phyloP scores from a whole-genome alignment of 192 early-diverging fungal genomes.

The Piromyces finnis region DNA sequence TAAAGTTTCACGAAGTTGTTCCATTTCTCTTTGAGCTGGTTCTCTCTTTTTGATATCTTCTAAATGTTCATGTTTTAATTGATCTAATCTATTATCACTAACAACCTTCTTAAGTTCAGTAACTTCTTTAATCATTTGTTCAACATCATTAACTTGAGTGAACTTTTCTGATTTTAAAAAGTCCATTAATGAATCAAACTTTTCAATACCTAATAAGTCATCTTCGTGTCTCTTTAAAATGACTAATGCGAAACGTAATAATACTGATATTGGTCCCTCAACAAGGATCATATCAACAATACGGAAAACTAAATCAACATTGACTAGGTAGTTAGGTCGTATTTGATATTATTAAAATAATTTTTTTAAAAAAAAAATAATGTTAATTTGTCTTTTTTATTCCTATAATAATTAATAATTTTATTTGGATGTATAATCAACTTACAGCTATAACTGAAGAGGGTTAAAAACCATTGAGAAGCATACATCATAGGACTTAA shows the following conservation, averaged over 20 bases:
- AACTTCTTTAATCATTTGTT: not conserved
- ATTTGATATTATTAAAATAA: no score
- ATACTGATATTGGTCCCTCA: not conserved
- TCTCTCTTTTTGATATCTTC: not conserved
- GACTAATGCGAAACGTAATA: not conserved
- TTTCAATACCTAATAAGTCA: not conserved
- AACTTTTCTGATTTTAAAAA: not conserved
- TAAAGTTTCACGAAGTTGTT: not conserved
- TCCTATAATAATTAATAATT: no score
- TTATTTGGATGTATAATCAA: no score
- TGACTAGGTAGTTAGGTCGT: not conserved
- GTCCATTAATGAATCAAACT: not conserved
- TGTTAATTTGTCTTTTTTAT: no score
- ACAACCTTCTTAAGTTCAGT: not conserved
- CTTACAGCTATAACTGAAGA: constrained; percentile 29
- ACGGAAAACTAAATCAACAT: not conserved
- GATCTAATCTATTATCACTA: not conserved
- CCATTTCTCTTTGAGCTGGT: not conserved
- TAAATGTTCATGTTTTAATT: not conserved
- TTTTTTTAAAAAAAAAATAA: no score
- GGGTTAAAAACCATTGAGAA: constrained; percentile 85
- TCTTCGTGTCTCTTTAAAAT: not conserved
- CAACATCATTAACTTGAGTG: not conserved
- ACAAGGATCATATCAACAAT: not conserved
- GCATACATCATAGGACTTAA: constrained; percentile 64